A percentile compares a stretch with the other conserved stretches of the same genome.
These are phyloP conservation scores for Prototheca wickerhamii DNA, from an alignment of 163 green algal species.

Conservation along the genomic window DNA sequence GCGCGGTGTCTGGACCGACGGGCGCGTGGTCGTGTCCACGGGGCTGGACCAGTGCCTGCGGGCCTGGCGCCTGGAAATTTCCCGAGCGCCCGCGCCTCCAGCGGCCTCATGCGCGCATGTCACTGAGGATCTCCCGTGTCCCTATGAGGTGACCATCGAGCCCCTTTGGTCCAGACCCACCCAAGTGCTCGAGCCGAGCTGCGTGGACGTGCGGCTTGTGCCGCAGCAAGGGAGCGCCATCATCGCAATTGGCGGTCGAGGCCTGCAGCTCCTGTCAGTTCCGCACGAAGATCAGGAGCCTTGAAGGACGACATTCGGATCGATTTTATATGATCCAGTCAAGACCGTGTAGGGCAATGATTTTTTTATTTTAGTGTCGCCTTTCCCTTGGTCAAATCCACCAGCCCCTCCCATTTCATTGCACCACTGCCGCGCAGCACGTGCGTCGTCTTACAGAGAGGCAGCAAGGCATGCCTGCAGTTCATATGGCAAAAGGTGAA, in stretches of 20 bases:
- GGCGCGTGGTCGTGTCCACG: conserved; percentile 10
- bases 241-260: neutral
- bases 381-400: no score
- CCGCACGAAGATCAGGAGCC: no score
- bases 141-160: neutral
- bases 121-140: neutral
- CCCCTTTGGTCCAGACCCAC: neutral
- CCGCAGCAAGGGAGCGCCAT: neutral
- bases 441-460: no score
- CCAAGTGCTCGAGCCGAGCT: neutral
- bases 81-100: no score
- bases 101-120: neutral
- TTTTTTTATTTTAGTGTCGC: no score
- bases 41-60: conserved; percentile 37
- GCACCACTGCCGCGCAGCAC: no score
- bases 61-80: conserved; percentile 17
- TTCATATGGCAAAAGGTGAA: no score
- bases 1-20: conserved; percentile 35
- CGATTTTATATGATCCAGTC: no score
- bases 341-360: no score
- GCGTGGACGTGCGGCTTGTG: neutral
- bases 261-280: conserved; percentile 10
- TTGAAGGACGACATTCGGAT: no score
- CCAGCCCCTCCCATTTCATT: no score
- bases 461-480: no score